Base-by-base conservation (phyloP, 441 rosid species). In the Erodium chrysanthum region DNA sequence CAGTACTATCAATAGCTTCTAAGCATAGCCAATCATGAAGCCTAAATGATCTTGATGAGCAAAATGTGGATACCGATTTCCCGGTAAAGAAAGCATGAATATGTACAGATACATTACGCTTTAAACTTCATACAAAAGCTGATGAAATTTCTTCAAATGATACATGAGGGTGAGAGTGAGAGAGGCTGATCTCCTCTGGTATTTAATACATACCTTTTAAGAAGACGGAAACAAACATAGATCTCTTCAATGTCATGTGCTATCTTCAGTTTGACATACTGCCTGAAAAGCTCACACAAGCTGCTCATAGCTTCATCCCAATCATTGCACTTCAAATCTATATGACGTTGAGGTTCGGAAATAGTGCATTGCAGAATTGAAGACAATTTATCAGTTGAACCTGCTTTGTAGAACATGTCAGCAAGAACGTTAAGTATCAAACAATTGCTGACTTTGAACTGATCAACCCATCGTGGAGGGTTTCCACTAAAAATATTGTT, bases 391-490 rank as follows among this genome's bases (percentile, higher is more conserved):
- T 76, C 73, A 76, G 82, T 64, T 65, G 86, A 76, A 21, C 83
- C 81, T 61, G 72, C 59, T 80, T 77, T 84, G 79, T 69, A 59
- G 77, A 80, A 91, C 70, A 81, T 80, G 64, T 85, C 88, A 50
- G 93, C 86, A 66, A 91, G 46, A 58, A 69, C 70, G 40, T 77
- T 84, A 70, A 91, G 73, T 21, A 75, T 74, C 72, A 64, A 71
- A 68, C 74, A 75, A 64, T 82, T 84, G 79, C 91, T 85, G 74
- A 21, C 70, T 84, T 72, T 83, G 76, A 89, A 93, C 67, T 76
- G 80, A 59, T 82, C 81, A 73, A 83, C 83, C 98, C 97, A 93
- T 7, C 4, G 54, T 42, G 97, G 98, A 67, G 98, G 98, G 80
- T 78, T 77, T 69, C 95, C 98, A 70, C 67, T 73, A 91, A 89